Evolutionary conservation across 331 rosid species (phyloP).

Genomic region (Pyrus hybrid): DNA sequence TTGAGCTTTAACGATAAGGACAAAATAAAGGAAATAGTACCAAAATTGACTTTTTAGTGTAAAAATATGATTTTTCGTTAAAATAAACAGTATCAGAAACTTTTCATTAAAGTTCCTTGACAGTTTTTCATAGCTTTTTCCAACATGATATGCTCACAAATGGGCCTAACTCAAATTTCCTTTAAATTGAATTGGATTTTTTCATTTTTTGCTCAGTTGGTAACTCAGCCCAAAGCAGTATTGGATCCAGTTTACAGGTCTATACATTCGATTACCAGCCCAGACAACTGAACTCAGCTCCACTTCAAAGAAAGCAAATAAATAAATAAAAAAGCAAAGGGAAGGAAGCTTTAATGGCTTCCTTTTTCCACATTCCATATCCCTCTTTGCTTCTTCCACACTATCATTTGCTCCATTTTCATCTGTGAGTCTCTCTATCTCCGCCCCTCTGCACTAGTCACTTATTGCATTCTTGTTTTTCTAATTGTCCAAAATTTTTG

Average conservation of each 20-base stretch:
- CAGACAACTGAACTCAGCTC: neutral
- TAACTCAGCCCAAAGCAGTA: neutral
- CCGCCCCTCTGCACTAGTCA: neutral
- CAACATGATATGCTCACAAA: too few relatives aligned
- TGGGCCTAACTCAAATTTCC: too few relatives aligned
- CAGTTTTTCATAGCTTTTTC: too few relatives aligned
- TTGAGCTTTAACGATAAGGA: too few relatives aligned
- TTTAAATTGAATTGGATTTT: too few relatives aligned
- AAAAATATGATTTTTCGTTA: too few relatives aligned
- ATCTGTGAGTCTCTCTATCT: conserved; percentile 20
- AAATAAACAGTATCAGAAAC: too few relatives aligned
- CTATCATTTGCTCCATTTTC: neutral
- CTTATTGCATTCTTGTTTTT: neutral
- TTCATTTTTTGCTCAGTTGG: neutral
- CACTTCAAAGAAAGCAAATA: neutral
- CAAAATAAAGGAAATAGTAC: too few relatives aligned
- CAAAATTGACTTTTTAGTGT: too few relatives aligned
- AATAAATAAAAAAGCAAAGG: neutral
- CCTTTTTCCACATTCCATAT: neutral
- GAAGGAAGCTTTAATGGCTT: neutral
- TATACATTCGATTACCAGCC: neutral
- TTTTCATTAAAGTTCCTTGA: too few relatives aligned
- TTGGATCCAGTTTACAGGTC: neutral
- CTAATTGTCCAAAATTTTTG: neutral
- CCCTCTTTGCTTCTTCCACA: neutral